Conservation (phyloP, 352 stramenopile genomes). For the Globisporangium uncinulatum region DNA sequence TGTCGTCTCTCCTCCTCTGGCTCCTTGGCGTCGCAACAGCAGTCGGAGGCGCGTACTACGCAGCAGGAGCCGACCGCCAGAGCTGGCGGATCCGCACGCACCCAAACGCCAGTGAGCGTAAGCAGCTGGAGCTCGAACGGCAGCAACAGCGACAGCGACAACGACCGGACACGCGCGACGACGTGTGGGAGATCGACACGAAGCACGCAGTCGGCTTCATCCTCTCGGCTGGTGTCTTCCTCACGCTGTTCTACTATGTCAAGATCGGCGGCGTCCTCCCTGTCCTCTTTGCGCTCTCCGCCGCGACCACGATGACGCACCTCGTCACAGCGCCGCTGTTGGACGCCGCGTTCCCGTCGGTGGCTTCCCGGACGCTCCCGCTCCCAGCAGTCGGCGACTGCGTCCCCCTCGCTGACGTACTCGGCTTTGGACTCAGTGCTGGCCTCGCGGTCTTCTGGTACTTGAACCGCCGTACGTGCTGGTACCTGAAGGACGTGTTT, state of each 20-base stretch:
- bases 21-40: conserved; percentile 49
- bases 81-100: conserved; percentile 16
- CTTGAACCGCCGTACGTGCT: conserved; percentile 54
- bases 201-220: conserved; percentile 66
- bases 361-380: conserved; percentile 28
- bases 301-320: conserved; percentile 39
- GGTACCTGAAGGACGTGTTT: conserved; percentile 91
- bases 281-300: conserved; percentile 64
- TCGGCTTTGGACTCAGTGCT: conserved; percentile 33
- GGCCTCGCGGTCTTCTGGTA: conserved; percentile 55
- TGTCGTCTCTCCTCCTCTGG: conserved; percentile 62
- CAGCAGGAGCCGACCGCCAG: conserved; percentile 18
- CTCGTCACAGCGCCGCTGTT: conserved; percentile 41
- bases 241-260: conserved; percentile 70
- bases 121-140: conserved; percentile 19
- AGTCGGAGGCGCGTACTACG: conserved; percentile 63
- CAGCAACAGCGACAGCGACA: conserved; percentile 13
- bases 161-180: conserved; percentile 11
- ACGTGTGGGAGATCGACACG: conserved; percentile 60
- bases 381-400: conserved; percentile 33
- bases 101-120: conserved; percentile 12
- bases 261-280: conserved; percentile 53
- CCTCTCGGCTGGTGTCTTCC: conserved; percentile 40
- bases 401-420: conserved; percentile 38
- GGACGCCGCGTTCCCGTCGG: conserved; percentile 24